Evolutionary conservation across 805 yeast genomes (phyloP), one percentile per base, ranked within the genome.

Genomic region (Candida germanica): DNA sequence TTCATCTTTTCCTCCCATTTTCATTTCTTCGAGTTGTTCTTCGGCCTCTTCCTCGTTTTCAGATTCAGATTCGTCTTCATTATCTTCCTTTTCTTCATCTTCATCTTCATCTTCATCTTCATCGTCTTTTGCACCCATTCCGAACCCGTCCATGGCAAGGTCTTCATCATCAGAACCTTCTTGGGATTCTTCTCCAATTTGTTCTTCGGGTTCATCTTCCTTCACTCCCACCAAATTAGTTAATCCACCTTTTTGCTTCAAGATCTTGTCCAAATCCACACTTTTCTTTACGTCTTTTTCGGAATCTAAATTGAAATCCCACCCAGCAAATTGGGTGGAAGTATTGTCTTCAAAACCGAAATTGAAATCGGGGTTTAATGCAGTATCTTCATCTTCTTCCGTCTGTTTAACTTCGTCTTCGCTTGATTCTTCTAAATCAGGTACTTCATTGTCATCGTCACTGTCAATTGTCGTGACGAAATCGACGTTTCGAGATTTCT

Each of bases 191-290:
- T 61, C 69, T 7, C 40, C 57, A 5, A 45, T 55, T 12, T 38
- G 51, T 3, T 35, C 49, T 12, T 45, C 54, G 7, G 47, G 49
- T 6, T 42, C 53, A 3, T 50, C 55, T 2, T 47, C 54, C 5
- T 53, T 53, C 11, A 69, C 60, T 30, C 72, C 77, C 1, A 73
- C 79, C 36, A 77, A 53, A 34, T 76, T 75, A 4, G 74, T 66
- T 36, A 82, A 66, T 27, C 95, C 71, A 58, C 96, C 95, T 50
- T 86, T 89, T 58, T 89, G 75, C 63, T 82, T 79, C 48, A 91
- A 84, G 36, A 91, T 91, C 10, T 80, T 79, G 51, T 91, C 96
- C 43, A 91, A 70, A 66, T 91, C 96, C 6, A 87, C 95, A 42
- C 80, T 46, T 23, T 54, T 55, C 29, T 28, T 41, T 13, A 26